A percentile compares a stretch with the other conserved stretches of the same genome.
Evolutionary conservation across 345 rosid species (phyloP).

Genomic region (Eucalyptus microcorys): DNA sequence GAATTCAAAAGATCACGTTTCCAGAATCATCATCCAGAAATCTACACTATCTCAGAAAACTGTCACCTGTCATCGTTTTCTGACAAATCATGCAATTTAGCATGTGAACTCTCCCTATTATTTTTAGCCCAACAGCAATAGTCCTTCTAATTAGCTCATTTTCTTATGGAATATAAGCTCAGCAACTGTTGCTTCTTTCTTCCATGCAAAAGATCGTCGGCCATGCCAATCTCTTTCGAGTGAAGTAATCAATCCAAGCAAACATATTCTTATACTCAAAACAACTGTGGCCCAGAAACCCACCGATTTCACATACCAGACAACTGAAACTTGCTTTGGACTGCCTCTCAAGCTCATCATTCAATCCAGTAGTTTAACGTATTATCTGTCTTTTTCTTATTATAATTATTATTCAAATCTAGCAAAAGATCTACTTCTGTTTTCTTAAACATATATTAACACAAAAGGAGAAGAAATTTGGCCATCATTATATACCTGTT

Average conservation of each 20-base stretch:
- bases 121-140: neutral
- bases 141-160: neutral
- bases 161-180: neutral
- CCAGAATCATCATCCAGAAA: neutral
- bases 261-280: neutral
- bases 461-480: neutral
- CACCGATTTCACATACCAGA: neutral
- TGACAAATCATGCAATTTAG: neutral
- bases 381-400: neutral
- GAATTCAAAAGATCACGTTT: neutral
- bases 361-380: neutral
- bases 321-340: neutral
- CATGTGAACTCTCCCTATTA: neutral
- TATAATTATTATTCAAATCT: neutral
- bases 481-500: neutral
- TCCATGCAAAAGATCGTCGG: neutral
- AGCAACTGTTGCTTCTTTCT: neutral
- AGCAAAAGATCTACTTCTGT: neutral
- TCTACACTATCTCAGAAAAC: neutral
- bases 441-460: neutral
- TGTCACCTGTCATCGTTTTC: neutral
- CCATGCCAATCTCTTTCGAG: neutral
- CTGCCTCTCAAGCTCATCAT: neutral
- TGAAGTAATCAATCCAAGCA: neutral
- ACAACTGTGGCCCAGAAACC: neutral